These are phyloP conservation scores for Kodamaea nitidulidarum DNA, from an alignment of 805 yeast genomes.

Conservation along the genomic window DNA sequence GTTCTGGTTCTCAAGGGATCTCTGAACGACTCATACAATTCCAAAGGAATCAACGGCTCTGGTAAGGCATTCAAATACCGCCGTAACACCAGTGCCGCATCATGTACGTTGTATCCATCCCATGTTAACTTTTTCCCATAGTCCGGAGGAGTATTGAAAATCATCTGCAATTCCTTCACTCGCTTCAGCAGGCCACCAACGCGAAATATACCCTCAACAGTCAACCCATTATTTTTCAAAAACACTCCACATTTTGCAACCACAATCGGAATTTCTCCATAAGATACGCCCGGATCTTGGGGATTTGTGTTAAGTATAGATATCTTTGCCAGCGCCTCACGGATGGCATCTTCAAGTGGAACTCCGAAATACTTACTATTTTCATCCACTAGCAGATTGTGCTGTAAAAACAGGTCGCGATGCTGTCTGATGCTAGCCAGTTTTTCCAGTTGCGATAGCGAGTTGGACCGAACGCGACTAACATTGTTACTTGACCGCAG, in stretches of 20 bases:
- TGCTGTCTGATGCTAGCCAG: conserved; percentile 40
- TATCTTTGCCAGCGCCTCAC: conserved; percentile 73
- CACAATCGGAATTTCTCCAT: conserved; percentile 86
- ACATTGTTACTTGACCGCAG: conserved; percentile 48
- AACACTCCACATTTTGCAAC: conserved; percentile 95
- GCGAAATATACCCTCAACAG: conserved; percentile 87
- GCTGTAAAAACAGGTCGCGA: conserved; percentile 47
- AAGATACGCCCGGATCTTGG: conserved; percentile 61
- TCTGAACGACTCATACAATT: conserved; percentile 72
- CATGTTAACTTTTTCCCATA: conserved; percentile 85
- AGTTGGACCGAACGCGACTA: conserved; percentile 36
- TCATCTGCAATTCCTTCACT: conserved; percentile 76
- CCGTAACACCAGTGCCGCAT: conserved; percentile 87
- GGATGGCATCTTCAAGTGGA: conserved; percentile 64
- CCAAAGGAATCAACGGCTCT: conserved; percentile 85
- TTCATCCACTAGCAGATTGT: conserved; percentile 41
- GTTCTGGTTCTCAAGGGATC: conserved; percentile 65
- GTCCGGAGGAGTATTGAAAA: conserved; percentile 82
- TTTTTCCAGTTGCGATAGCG: conserved; percentile 26
- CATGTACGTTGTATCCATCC: conserved; percentile 95
- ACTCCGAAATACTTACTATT: conserved; percentile 72
- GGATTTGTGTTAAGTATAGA: conserved; percentile 49
- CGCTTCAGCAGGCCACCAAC: conserved; percentile 90
- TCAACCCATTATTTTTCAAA: conserved; percentile 71
- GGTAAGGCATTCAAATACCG: conserved; percentile 83